Percentiles rank a stretch among this genome's conserved stretches.
Evolutionary conservation across 1,284 basidiomycete species (phyloP).

Genomic region (Gymnopus androsaceus): DNA sequence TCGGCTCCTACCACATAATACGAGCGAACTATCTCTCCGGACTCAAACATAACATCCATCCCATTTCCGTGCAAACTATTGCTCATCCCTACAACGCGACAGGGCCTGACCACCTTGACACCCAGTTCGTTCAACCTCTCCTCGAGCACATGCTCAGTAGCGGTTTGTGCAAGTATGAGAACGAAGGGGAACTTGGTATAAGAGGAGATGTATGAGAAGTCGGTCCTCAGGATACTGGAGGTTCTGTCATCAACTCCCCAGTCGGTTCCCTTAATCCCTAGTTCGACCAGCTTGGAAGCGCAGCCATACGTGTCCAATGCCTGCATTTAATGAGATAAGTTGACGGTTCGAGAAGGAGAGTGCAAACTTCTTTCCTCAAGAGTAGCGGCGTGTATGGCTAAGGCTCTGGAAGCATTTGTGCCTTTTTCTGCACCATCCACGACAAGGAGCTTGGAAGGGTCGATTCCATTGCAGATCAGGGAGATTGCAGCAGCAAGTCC

Average conservation of each 20-base stretch:
- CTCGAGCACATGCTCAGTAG: slow-evolving; percentile 46
- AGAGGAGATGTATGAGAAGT: slow-evolving; percentile 34
- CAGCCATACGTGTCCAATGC: slow-evolving; percentile 49
- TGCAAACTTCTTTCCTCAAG: slow-evolving; percentile 32
- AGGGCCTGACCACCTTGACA: slow-evolving; percentile 37
- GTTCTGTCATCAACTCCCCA: slow-evolving; percentile 35
- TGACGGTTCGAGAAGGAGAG: background rate
- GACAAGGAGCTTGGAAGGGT: slow-evolving; percentile 41
- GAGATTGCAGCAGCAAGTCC: slow-evolving; percentile 47
- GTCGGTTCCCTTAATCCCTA: slow-evolving; percentile 36
- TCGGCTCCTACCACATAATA: slow-evolving; percentile 60
- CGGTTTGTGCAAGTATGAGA: slow-evolving; percentile 46
- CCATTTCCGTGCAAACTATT: slow-evolving; percentile 23
- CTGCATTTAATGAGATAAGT: slow-evolving; percentile 26
- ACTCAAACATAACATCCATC: slow-evolving; percentile 50
- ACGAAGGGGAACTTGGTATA: slow-evolving; percentile 50
- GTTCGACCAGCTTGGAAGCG: slow-evolving; percentile 39
- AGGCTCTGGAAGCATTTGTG: slow-evolving; percentile 41
- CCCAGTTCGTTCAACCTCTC: slow-evolving; percentile 35
- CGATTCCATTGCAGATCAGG: slow-evolving; percentile 43
- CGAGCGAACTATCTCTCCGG: slow-evolving; percentile 43
- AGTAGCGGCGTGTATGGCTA: slow-evolving; percentile 46
- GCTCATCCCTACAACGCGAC: slow-evolving; percentile 37
- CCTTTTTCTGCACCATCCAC: slow-evolving; percentile 42
- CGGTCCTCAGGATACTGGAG: slow-evolving; percentile 24